Conservation (phyloP, 768 basidiomycete genomes). For the Amanita polypyramis region DNA sequence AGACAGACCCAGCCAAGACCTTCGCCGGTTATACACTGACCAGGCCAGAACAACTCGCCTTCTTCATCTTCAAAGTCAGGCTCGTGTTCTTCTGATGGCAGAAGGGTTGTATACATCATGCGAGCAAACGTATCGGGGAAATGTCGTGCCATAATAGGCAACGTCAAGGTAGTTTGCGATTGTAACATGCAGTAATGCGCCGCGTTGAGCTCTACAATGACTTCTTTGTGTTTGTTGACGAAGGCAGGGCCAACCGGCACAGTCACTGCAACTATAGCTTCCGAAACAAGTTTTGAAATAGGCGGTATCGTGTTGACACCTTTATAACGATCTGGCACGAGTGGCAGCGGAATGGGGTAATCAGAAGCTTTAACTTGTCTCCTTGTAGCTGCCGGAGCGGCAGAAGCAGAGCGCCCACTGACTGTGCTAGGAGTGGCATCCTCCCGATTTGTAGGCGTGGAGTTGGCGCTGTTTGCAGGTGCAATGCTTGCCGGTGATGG, state of each 20-base stretch:
- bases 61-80: slow-evolving; percentile 81
- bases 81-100: slow-evolving; percentile 61
- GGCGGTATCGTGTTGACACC: slow-evolving; percentile 23
- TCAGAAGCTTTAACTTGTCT: slow-evolving; percentile 19
- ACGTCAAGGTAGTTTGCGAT: slow-evolving; percentile 46
- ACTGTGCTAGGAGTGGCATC: slow-evolving; percentile 41
- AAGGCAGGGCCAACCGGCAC: slow-evolving; percentile 33
- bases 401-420: slow-evolving; percentile 19
- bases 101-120: slow-evolving; percentile 54
- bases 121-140: slow-evolving; percentile 72
- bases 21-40: slow-evolving; percentile 60
- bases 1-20: slow-evolving; percentile 83
- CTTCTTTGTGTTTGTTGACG: slow-evolving; percentile 32
- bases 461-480: slow-evolving; percentile 61
- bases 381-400: slow-evolving; percentile 21
- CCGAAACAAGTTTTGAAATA: slow-evolving; percentile 31
- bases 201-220: slow-evolving; percentile 26
- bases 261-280: slow-evolving; percentile 31
- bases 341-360: slow-evolving; percentile 24
- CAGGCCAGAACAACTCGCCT: slow-evolving; percentile 81
- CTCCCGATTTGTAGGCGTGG: slow-evolving; percentile 59
- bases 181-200: slow-evolving; percentile 36
- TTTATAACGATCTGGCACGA: slow-evolving; percentile 27
- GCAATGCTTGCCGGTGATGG: slow-evolving; percentile 69
- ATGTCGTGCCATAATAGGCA: slow-evolving; percentile 57